Percentiles rank a stretch among this genome's conserved stretches.
These are phyloP conservation scores for Penicillium sp. DNA, from an alignment of 2,329 filamentous ascomycete genomes.

Conservation along the genomic window DNA sequence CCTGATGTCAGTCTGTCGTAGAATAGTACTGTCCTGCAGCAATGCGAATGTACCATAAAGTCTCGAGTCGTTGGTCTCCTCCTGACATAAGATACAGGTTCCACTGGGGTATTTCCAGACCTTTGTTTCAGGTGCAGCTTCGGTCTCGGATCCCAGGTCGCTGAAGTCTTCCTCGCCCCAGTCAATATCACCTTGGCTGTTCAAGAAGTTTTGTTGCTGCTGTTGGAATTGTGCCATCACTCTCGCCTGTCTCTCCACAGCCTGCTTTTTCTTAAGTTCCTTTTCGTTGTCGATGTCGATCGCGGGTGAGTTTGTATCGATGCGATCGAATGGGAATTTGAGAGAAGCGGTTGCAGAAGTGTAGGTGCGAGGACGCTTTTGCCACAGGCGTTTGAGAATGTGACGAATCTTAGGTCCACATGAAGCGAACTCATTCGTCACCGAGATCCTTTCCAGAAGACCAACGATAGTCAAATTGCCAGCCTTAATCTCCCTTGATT, in stretches of 20 bases:
- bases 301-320: conserved; percentile 81
- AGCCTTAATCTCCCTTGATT: conserved; percentile 50
- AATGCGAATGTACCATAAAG: conserved; percentile 93
- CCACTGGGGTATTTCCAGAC: conserved; percentile 89
- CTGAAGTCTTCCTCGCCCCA: conserved; percentile 84
- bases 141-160: conserved; percentile 54
- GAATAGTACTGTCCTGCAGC: conserved; percentile 78
- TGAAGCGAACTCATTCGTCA: conserved; percentile 73
- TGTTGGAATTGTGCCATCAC: conserved; percentile 99
- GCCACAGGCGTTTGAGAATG: conserved; percentile 80
- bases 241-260: conserved; percentile 81
- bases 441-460: conserved; percentile 54
- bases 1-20: conserved; percentile 81
- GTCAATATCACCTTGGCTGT: conserved; percentile 81
- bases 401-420: conserved; percentile 82
- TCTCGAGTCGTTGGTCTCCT: conserved; percentile 85
- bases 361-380: conserved; percentile 75
- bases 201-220: conserved; percentile 92
- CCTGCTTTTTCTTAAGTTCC: conserved; percentile 86
- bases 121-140: conserved; percentile 63
- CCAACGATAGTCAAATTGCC: conserved; percentile 52
- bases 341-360: conserved; percentile 62
- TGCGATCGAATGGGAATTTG: conserved; percentile 69
- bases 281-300: conserved; percentile 58
- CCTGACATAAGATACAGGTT: conserved; percentile 94